Conservation (phyloP, 345 rosid species). For the Salix brachista region DNA sequence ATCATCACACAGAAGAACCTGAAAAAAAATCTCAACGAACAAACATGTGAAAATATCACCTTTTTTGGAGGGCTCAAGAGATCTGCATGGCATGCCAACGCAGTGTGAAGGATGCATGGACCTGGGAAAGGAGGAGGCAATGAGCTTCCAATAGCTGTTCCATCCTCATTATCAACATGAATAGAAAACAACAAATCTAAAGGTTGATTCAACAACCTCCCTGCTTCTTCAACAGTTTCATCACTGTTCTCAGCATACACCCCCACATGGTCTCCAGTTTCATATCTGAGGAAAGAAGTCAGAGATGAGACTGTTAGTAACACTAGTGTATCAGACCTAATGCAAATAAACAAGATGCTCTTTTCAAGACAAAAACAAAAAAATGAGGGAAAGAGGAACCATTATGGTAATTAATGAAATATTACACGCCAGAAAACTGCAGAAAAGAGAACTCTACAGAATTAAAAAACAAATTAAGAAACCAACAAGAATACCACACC, state of each 20-base stretch:
- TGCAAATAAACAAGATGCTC: not conserved
- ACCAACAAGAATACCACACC: not conserved
- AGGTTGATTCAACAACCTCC: conserved; percentile 60
- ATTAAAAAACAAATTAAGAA: not conserved
- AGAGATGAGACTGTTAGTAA: not conserved
- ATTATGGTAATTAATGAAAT: not conserved
- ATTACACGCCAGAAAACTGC: not conserved
- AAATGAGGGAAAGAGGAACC: not conserved
- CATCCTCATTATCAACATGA: conserved; percentile 72
- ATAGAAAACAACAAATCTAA: conserved; percentile 69
- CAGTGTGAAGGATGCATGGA: conserved; percentile 70
- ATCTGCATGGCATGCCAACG: conserved; percentile 69
- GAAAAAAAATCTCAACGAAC: not conserved
- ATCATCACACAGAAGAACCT: not conserved
- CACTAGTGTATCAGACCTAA: not conserved
- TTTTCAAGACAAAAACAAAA: not conserved
- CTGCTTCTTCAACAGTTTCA: conserved; percentile 76
- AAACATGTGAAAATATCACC: conserved; percentile 34
- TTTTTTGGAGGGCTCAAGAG: conserved; percentile 76
- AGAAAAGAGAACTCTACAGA: not conserved
- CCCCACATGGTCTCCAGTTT: conserved; percentile 69
- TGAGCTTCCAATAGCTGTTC: conserved; percentile 56
- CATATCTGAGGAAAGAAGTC: conserved; percentile 52
- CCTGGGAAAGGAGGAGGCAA: conserved; percentile 77
- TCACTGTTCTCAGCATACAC: conserved; percentile 65